Conservation (phyloP, 306 rosid genomes). For the Sicyos baderoa region DNA sequence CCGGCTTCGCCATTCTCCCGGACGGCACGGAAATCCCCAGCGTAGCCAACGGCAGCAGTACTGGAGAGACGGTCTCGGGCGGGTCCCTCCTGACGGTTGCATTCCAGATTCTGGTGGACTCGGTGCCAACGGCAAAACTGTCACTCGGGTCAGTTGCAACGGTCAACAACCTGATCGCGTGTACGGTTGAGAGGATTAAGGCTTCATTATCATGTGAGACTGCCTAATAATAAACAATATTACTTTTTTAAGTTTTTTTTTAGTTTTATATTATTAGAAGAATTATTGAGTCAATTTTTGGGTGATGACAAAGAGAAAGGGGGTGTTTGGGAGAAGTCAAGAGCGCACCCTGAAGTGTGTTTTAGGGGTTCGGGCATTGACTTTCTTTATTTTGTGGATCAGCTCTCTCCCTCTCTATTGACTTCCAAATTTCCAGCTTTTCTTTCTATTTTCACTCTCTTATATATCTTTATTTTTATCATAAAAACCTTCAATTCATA, state of each 20-base stretch:
- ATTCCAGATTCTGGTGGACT: constrained; percentile 88
- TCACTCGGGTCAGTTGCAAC: constrained; percentile 94
- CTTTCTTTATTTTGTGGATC: neutral
- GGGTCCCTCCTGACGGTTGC: constrained; percentile 92
- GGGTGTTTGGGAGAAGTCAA: constrained; percentile 13
- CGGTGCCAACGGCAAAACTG: constrained; percentile 83
- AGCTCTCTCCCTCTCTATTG: too few relatives aligned
- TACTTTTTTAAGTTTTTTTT: neutral
- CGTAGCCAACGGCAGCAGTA: constrained; percentile 15
- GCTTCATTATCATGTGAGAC: constrained; percentile 59
- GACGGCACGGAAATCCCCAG: constrained; percentile 36
- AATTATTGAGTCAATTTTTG: neutral
- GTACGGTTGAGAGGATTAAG: constrained; percentile 91
- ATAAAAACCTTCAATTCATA: too few relatives aligned
- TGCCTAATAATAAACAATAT: constrained; percentile 15
- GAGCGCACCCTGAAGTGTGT: constrained; percentile 13
- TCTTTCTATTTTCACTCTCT: too few relatives aligned
- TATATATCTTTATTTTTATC: too few relatives aligned
- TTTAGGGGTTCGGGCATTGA: constrained; percentile 18
- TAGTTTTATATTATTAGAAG: too few relatives aligned
- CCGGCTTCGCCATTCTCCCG: constrained; percentile 92
- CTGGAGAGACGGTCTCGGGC: constrained; percentile 42
- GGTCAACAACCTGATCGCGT: constrained; percentile 80
- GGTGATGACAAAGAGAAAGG: neutral
- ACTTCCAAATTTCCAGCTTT: too few relatives aligned